Evolutionary conservation across 1,139 yeast species (phyloP).

Genomic region (Neolecta irregularis): DNA sequence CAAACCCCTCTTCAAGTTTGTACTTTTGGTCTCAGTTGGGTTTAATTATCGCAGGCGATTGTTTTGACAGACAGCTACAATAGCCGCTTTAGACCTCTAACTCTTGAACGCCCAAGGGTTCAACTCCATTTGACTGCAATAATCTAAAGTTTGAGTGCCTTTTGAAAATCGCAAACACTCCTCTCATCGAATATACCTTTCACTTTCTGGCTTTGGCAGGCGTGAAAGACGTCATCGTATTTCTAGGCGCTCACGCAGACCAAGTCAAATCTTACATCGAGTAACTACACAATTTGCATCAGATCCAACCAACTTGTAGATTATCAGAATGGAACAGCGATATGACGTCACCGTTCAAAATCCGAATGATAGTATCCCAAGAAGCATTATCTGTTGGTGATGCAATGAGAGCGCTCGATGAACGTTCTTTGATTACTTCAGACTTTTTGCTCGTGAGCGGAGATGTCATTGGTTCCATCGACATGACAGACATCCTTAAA

Average conservation of each 20-base stretch:
- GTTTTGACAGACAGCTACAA: constrained; percentile 88
- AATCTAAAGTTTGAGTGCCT: constrained; percentile 35
- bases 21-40: too few relatives aligned
- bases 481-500: constrained; percentile 55
- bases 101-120: constrained; percentile 60
- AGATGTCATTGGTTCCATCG: constrained; percentile 83
- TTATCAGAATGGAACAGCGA: constrained; percentile 68
- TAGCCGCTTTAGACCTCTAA: constrained; percentile 81
- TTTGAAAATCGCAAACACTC: constrained; percentile 81
- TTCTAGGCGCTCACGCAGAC: constrained; percentile 84
- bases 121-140: background rate
- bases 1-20: background rate
- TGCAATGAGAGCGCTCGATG: constrained; percentile 89
- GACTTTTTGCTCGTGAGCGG: constrained; percentile 86
- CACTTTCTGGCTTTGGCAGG: constrained; percentile 87
- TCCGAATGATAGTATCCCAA: constrained; percentile 65
- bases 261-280: constrained; percentile 71
- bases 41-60: constrained; percentile 48
- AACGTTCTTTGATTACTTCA: constrained; percentile 72
- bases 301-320: constrained; percentile 11
- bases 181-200: constrained; percentile 82
- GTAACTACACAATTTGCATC: constrained; percentile 3
- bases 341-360: constrained; percentile 60
- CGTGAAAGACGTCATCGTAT: constrained; percentile 73
- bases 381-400: constrained; percentile 91